A percentile compares a stretch with the other conserved stretches of the same genome.
Evolutionary conservation across 202 grass and related monocot species (phyloP).

Genomic region (Musa balbisiana): DNA sequence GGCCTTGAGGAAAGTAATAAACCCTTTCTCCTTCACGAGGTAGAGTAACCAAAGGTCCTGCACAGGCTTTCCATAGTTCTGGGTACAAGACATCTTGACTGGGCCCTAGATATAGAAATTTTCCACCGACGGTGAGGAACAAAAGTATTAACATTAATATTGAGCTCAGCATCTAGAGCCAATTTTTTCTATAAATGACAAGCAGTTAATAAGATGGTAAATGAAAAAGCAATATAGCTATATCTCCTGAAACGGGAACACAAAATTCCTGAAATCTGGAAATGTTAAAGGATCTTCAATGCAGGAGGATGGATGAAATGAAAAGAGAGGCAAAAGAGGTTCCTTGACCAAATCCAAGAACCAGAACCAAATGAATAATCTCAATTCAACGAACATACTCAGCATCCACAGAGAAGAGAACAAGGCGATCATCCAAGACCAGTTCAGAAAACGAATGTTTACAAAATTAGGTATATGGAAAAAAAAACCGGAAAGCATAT

Average conservation of each 20-base stretch:
- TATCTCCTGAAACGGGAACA: too few relatives aligned
- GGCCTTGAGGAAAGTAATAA: constrained; percentile 98
- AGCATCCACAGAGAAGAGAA: too few relatives aligned
- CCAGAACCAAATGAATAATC: background rate
- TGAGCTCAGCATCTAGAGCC: background rate
- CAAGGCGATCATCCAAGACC: too few relatives aligned
- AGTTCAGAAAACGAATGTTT: too few relatives aligned
- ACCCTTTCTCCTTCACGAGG: constrained; percentile 62
- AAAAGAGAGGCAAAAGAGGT: background rate
- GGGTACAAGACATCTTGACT: constrained; percentile 41
- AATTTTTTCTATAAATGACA: background rate
- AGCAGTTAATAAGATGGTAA: background rate
- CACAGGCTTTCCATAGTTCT: constrained; percentile 90
- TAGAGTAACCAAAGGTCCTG: constrained; percentile 66
- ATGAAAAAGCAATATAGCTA: too few relatives aligned
- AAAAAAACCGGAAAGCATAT: background rate
- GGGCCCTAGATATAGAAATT: constrained; percentile 27
- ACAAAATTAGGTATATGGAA: background rate
- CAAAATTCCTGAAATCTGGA: too few relatives aligned
- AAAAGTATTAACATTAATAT: background rate
- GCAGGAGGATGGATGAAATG: background rate
- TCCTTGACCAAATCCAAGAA: background rate
- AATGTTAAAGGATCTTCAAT: background rate
- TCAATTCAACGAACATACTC: background rate
- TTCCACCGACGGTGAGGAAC: background rate